Evolutionary conservation across 2,329 filamentous ascomycete genomes (phyloP), one percentile per base, ranked within the genome.

Genomic region (Penicillium digitatum): DNA sequence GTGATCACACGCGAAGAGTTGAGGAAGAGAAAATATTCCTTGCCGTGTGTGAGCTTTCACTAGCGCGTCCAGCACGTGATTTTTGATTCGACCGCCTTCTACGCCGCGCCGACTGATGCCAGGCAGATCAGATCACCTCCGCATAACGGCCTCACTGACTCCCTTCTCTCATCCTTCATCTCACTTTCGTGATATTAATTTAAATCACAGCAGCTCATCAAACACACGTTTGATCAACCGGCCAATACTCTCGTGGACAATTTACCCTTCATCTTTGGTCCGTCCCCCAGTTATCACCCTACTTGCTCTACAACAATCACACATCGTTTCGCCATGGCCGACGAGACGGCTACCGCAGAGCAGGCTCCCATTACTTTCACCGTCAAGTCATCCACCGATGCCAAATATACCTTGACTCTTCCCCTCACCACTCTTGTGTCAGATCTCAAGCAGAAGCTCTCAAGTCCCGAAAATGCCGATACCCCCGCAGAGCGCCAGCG

Each of bases 381-480:
- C 78, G 87, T 99, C 76, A 99, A 97, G 80, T 89, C 90, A n/a
- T 92, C 90, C n/a, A 88, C 87, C 66, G 92, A 96, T 71, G 86
- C 84, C 72, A 90, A 88, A 74, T 92, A 90, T 70, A 86, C 83
- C 49, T 79, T 99, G 71, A 95, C 90, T 54, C 86, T 97, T 69
- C 76, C 88, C 55, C 82, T 88, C 62, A 83, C 84, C 34, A 89
- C 87, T 46, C 88, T 87, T 8, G 87, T 97, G 40, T 81, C 84
- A 54, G 91, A 96, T 58, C 83, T 99, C 66, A 99, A 99, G 82
- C 83, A 82, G 59, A 96, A 93, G 79, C 86, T 99, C 37, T 84
- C 92, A 5, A 82, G 83, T 31, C 76, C 85, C 55, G 90, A 95
- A 66, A 90, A 87, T 69, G 93, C 95, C 73, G 87, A 95, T 72